phyloP scores from a whole-genome alignment of 352 stramenopile genomes.

The Phytophthora cryptogea region DNA sequence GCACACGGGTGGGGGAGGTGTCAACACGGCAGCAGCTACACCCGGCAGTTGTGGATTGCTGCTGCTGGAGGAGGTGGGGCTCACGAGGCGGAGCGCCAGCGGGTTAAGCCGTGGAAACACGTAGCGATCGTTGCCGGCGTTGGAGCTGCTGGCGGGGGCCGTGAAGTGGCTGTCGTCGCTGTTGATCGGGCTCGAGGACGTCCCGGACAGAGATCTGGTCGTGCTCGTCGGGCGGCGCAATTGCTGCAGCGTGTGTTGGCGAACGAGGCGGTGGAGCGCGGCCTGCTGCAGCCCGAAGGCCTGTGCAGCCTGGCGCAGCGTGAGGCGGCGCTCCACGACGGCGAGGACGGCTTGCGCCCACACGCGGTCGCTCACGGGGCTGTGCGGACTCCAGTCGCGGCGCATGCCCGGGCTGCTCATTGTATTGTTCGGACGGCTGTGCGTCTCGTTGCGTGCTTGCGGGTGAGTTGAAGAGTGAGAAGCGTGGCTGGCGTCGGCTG shows the following conservation, averaged over 20 bases:
- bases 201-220: slow-evolving; percentile 1
- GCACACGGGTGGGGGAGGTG: slow-evolving; percentile 8
- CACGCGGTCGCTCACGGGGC: slow-evolving; percentile 43
- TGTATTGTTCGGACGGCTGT: neutral
- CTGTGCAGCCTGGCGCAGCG: slow-evolving; percentile 57
- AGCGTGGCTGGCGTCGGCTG: neutral
- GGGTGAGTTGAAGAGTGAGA: slow-evolving; percentile 20
- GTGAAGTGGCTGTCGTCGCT: slow-evolving; percentile 15
- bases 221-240: slow-evolving; percentile 6
- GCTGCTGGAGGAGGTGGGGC: slow-evolving; percentile 11
- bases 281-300: slow-evolving; percentile 69
- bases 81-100: slow-evolving; percentile 22
- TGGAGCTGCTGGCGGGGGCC: neutral
- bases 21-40: slow-evolving; percentile 5
- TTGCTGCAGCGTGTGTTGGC: slow-evolving; percentile 30
- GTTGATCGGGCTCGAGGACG: slow-evolving; percentile 3
- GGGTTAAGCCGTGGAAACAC: slow-evolving; percentile 37
- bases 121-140: slow-evolving; percentile 20
- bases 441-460: slow-evolving; percentile 10
- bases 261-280: slow-evolving; percentile 67
- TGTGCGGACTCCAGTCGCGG: slow-evolving; percentile 12
- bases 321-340: slow-evolving; percentile 69
- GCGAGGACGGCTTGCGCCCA: slow-evolving; percentile 72
- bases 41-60: neutral
- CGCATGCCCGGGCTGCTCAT: slow-evolving; percentile 10